These are phyloP conservation scores for Scytalidium lignicola DNA, from an alignment of 2,329 filamentous ascomycete genomes.

Conservation along the genomic window DNA sequence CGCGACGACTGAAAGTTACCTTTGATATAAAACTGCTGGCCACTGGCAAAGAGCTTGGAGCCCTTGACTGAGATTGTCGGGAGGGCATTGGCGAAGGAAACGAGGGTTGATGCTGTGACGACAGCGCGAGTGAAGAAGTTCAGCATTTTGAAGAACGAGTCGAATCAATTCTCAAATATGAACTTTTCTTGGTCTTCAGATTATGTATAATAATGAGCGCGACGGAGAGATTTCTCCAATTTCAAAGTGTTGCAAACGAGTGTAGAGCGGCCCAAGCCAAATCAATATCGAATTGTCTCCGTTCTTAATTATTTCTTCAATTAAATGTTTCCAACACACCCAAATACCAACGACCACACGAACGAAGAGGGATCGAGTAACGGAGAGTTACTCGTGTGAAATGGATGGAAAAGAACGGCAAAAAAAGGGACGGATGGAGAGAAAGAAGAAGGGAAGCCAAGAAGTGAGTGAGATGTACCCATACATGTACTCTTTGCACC, in stretches of 20 bases:
- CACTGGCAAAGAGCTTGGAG: conserved; percentile 22
- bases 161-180: too few relatives aligned
- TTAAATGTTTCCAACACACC: background rate
- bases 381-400: background rate
- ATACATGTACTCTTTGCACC: too few relatives aligned
- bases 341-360: background rate
- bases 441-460: background rate
- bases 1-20: conserved; percentile 28
- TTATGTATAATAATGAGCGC: too few relatives aligned
- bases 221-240: too few relatives aligned
- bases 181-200: too few relatives aligned
- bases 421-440: background rate
- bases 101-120: background rate
- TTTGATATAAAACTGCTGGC: conserved; percentile 25
- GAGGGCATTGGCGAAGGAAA: conserved; percentile 8
- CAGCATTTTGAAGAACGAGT: background rate
- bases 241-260: background rate
- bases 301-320: background rate
- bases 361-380: background rate
- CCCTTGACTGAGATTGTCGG: conserved; percentile 23
- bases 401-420: too few relatives aligned
- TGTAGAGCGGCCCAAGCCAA: background rate
- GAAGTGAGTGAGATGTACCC: background rate
- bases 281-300: background rate
- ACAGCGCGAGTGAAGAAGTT: background rate